Conservation (phyloP, 2,329 filamentous ascomycete species). For the Phialemoniopsis sp. region DNA sequence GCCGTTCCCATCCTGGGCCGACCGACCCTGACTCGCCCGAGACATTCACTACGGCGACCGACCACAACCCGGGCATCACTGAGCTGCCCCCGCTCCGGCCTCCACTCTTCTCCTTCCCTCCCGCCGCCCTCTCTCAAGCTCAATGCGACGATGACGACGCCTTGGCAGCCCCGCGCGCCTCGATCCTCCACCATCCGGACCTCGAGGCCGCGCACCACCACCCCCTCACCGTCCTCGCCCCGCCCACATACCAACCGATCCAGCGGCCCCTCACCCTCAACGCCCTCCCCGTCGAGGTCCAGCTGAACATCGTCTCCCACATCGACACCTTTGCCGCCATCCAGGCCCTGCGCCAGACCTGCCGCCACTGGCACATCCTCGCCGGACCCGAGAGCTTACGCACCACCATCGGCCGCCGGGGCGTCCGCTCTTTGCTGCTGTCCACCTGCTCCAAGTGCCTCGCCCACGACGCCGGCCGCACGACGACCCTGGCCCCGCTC, state of each 20-base stretch:
- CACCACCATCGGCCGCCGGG: constrained; percentile 25
- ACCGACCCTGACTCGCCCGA: too few relatives aligned
- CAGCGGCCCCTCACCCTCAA: constrained; percentile 16
- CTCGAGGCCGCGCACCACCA: too few relatives aligned
- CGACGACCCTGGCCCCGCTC: constrained; percentile 24
- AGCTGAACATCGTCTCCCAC: constrained; percentile 31
- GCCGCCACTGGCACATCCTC: constrained; percentile 14
- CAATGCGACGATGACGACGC: too few relatives aligned
- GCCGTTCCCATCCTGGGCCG: too few relatives aligned
- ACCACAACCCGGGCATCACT: too few relatives aligned
- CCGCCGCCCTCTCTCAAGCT: too few relatives aligned
- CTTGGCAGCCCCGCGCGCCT: too few relatives aligned
- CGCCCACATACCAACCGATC: neutral
- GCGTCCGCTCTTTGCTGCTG: constrained; percentile 21
- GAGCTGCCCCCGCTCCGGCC: too few relatives aligned
- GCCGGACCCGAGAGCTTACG: constrained; percentile 14
- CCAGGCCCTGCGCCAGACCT: constrained; percentile 34
- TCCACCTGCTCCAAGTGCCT: constrained; percentile 37
- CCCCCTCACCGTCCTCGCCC: neutral
- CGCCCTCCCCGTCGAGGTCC: constrained; percentile 34
- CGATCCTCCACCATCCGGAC: too few relatives aligned
- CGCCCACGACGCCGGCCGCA: constrained; percentile 21
- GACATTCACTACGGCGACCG: too few relatives aligned
- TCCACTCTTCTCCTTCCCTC: too few relatives aligned
- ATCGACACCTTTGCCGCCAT: constrained; percentile 36